phyloP scores from a whole-genome alignment of 768 basidiomycete genomes.

The Termitomyces eurrhizus region DNA sequence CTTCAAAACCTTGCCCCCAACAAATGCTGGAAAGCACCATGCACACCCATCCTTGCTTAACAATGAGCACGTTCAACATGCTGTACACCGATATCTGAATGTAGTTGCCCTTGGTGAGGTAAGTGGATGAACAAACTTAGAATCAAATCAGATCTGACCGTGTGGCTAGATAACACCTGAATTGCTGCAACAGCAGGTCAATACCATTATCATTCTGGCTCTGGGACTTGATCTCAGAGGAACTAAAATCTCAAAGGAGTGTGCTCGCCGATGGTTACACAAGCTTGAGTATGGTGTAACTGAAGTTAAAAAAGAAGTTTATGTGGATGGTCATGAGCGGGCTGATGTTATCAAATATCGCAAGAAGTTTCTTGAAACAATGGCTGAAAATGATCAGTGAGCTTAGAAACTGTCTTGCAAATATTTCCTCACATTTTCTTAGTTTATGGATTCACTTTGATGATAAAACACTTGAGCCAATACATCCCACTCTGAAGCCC shows the following conservation, averaged over 20 bases:
- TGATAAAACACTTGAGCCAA: neutral
- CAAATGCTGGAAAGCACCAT: neutral
- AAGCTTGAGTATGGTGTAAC: slow-evolving; percentile 7
- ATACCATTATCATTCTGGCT: neutral
- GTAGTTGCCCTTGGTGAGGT: neutral
- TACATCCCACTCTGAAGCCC: neutral
- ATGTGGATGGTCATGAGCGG: slow-evolving; percentile 25
- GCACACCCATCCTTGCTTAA: neutral
- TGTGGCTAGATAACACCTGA: neutral
- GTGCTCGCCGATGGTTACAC: slow-evolving; percentile 5
- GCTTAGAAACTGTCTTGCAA: too few relatives aligned
- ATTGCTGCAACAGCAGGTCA: neutral
- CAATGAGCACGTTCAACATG: neutral
- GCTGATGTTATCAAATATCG: slow-evolving; percentile 25
- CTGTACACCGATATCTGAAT: neutral
- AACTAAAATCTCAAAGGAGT: neutral
- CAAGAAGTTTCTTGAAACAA: slow-evolving; percentile 8
- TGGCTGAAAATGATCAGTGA: slow-evolving; percentile 6
- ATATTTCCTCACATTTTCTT: too few relatives aligned
- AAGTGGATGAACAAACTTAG: too few relatives aligned
- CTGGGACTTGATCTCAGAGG: slow-evolving; percentile 2
- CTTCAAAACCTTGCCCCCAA: neutral
- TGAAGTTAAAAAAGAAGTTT: slow-evolving; percentile 20
- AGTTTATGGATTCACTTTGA: neutral
- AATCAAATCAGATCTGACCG: too few relatives aligned